Evolutionary conservation across 176 grass and related monocot species (phyloP).

Genomic region (Oryza punctata): DNA sequence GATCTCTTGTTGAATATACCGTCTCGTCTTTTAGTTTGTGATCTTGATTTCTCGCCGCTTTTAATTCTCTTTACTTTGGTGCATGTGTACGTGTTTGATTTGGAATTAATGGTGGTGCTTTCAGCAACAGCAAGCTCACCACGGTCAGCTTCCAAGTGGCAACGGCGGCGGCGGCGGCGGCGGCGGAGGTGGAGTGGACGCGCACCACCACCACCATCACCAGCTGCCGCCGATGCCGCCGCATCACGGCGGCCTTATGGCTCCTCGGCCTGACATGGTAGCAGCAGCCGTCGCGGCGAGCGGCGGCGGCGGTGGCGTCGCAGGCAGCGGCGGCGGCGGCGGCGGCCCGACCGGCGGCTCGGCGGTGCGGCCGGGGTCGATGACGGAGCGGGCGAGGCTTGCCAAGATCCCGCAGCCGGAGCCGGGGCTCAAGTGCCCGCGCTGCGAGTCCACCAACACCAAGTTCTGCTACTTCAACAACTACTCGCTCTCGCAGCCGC

Average conservation of each 20-base stretch:
- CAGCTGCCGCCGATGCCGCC: constrained; percentile 31
- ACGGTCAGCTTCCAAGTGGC: constrained; percentile 34
- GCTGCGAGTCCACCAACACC: constrained; percentile 93
- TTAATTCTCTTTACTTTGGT: constrained; percentile 31
- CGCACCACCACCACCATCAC: constrained; percentile 36
- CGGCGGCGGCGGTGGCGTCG: constrained; percentile 13
- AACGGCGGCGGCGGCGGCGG: constrained; percentile 9
- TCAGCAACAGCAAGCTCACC: constrained; percentile 57
- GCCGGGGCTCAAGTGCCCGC: constrained; percentile 87
- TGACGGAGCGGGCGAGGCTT: constrained; percentile 72
- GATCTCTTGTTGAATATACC: constrained; percentile 54
- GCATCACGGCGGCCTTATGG: constrained; percentile 37
- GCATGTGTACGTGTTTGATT: constrained; percentile 40
- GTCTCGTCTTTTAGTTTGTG: constrained; percentile 23
- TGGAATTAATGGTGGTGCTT: constrained; percentile 43
- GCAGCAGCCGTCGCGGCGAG: constrained; percentile 13
- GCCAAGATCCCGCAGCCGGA: constrained; percentile 79
- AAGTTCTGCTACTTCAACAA: constrained; percentile 99
- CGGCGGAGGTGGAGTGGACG: neutral
- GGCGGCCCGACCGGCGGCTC: constrained; percentile 30
- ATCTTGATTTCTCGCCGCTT: constrained; percentile 30
- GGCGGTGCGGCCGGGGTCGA: constrained; percentile 49
- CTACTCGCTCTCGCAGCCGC: constrained; percentile 94
- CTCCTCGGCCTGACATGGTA: constrained; percentile 48
- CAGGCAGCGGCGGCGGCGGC: neutral